Base-by-base conservation (phyloP, 352 stramenopile genomes). In the Phytophthora fragariaefolia region DNA sequence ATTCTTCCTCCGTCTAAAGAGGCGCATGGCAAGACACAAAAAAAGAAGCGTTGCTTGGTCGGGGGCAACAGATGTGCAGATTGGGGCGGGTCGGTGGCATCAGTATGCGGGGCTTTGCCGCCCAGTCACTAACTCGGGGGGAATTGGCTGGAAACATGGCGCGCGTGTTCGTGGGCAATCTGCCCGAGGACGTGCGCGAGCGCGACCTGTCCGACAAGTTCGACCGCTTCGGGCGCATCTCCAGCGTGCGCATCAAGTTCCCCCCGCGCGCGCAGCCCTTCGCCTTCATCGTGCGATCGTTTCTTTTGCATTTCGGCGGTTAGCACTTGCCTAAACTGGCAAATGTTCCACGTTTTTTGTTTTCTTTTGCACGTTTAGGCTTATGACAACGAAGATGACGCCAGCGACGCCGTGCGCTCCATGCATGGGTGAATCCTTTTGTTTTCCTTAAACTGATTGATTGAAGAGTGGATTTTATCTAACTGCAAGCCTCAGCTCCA, bases 101-200 rank as follows among this genome's bases (percentile, higher is more conserved):
- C 15, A 63, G 43, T 13, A n/a, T n/a, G n/a, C 6, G 3, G 12
- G 12, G 28, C 18, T 42, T 30, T 47, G 52, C 52, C 62, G 56
- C 42, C 49, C 63, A 20, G 45, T 45, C 50, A 62, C 60, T 62
- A 49, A 42, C 34, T 36, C 17, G 26, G 57, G 34, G 34, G 28
- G 28, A 12, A 46, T 57, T 57, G 13, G 50, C 13, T 18, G 34
- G 13, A 12, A 26, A 22, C 27, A 85, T 83, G 74, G 66, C 64
- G 45, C 78, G 78, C 20, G 73, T 86, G 53, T 86, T 79, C 53
- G 82, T 92, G 26, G 83, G 84, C 17, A 90, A 90, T 57, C 48
- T 94, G 57, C 82, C 86, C 51, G 61, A 78, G 1, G 61, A 78
- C 45, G 69, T 92, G 53, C 74, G 71, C 23, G 82, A 92, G 66